Conservation (phyloP, 2,329 filamentous ascomycete genomes). For the Hortaea sp. region DNA sequence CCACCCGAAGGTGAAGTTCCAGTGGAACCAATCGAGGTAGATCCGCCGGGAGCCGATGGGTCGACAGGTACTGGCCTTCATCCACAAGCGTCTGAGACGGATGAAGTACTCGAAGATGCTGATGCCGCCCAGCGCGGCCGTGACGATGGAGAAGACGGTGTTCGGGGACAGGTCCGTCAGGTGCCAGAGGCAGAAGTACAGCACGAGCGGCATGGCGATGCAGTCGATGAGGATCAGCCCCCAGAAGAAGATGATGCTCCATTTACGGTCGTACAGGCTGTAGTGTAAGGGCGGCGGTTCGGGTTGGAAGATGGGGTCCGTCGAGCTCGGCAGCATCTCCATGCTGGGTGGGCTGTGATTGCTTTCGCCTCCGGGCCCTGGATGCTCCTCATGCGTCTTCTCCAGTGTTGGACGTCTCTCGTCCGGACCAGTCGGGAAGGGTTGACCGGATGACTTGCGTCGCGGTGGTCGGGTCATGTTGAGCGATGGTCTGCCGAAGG, state of each 20-base stretch:
- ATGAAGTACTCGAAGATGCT: slow-evolving; percentile 46
- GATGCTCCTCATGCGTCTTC: background rate
- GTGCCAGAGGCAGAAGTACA: slow-evolving; percentile 55
- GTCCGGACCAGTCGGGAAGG: background rate
- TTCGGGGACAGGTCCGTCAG: slow-evolving; percentile 41
- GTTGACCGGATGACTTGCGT: slow-evolving; percentile 13
- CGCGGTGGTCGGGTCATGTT: slow-evolving; percentile 16
- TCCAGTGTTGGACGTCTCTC: background rate
- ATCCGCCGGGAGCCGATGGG: slow-evolving; percentile 37
- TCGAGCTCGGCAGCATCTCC: slow-evolving; percentile 2
- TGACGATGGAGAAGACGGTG: slow-evolving; percentile 45
- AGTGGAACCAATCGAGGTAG: slow-evolving; percentile 48
- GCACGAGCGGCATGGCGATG: slow-evolving; percentile 46
- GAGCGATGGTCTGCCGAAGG: slow-evolving; percentile 22
- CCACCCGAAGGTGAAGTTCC: slow-evolving; percentile 46
- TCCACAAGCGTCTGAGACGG: slow-evolving; percentile 40
- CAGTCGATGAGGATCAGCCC: slow-evolving; percentile 49
- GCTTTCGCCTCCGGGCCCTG: background rate
- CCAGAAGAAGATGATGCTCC: slow-evolving; percentile 50
- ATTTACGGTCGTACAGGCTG: slow-evolving; percentile 43
- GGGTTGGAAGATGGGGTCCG: slow-evolving; percentile 19
- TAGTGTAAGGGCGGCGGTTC: slow-evolving; percentile 46
- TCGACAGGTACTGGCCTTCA: slow-evolving; percentile 42
- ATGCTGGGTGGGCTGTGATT: background rate
- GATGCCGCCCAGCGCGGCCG: slow-evolving; percentile 42